Evolutionary conservation across 192 early-diverging fungal genomes (phyloP), one percentile per base, ranked within the genome.

Genomic region (Coemansia sp.): DNA sequence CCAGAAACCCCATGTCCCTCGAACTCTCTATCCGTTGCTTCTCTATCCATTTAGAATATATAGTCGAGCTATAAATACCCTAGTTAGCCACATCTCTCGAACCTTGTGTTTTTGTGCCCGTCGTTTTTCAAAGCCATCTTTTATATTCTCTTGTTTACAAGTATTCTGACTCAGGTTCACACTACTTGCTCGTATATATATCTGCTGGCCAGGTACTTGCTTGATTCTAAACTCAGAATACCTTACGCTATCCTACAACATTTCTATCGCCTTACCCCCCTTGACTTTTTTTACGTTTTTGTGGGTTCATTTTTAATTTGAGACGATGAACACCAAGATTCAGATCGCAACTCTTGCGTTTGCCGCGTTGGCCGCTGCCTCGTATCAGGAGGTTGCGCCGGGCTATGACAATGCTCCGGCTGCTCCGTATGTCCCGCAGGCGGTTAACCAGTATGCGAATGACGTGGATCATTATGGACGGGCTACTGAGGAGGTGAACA

Each of bases 301-400:
- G 31, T 34, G 31, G 31, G 31, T 6, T 34, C 31, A 8, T 20
- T 48, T 20, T 48, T 48, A 2, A 48, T 18, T 20, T 7, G 7
- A 48, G 18, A 52, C 47, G 31, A 79, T 79, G 76, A 69, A 70
- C 34, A 66, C 67, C 76, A 79, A 79, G 70, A 73, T 79, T 28
- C 70, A 73, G 67, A 73, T 79, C 57, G 67, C 76, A 28, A 79
- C 76, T 21, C 57, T 79, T 63, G 70, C 76, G 12, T 56, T 79
- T 6, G 76, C 76, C 15, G 62, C 70, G 3, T 37, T 79, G 9
- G 76, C 76, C 15, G 23, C 70, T n/a, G 76, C 70, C 4, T 73
- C 76, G 21, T 72, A 73, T 58, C 66, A 69, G 23, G 76, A 79
- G 51, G 70, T 66, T n/a, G 63, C 63, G 0, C 70, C 70, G n/a